phyloP scores from a whole-genome alignment of 768 basidiomycete genomes.

The Dioszegia aurantiaca region DNA sequence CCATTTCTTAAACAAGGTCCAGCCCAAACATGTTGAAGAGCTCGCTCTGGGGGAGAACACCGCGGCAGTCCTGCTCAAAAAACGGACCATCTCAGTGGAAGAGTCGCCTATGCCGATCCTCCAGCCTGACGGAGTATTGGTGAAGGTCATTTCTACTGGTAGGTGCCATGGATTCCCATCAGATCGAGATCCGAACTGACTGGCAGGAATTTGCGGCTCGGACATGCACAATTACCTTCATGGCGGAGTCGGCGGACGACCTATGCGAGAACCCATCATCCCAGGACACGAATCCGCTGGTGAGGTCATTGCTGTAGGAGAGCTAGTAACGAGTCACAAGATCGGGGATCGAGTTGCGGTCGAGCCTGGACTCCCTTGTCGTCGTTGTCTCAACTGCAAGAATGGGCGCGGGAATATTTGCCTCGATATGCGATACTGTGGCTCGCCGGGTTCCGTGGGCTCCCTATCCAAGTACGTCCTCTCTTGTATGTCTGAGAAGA shows the following conservation, averaged over 20 bases:
- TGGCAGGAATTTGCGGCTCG: constrained; percentile 40
- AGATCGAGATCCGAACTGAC: no score
- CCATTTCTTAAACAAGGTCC: constrained; percentile 36
- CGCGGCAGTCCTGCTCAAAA: constrained; percentile 34
- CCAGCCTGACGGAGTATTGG: constrained; percentile 44
- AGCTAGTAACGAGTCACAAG: constrained; percentile 40
- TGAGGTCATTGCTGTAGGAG: constrained; percentile 45
- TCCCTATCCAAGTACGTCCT: constrained; percentile 32
- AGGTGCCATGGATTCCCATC: constrained; percentile 6
- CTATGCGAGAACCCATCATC: constrained; percentile 38
- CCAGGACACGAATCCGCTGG: constrained; percentile 46
- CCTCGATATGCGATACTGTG: constrained; percentile 41
- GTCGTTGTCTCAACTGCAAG: constrained; percentile 45
- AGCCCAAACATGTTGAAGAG: constrained; percentile 34
- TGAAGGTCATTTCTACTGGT: constrained; percentile 46
- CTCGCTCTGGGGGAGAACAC: constrained; percentile 36
- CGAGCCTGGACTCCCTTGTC: constrained; percentile 46
- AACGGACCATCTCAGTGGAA: constrained; percentile 33
- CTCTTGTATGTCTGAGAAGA: not conserved
- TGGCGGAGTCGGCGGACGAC: constrained; percentile 44
- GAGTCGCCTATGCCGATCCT: constrained; percentile 36
- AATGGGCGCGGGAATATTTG: constrained; percentile 42
- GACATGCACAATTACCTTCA: constrained; percentile 43
- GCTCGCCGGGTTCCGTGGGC: constrained; percentile 45
- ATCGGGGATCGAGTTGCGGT: constrained; percentile 46